Base-by-base conservation (phyloP, 2,329 filamentous ascomycete species). In the Chrysosporium keratinophilum region DNA sequence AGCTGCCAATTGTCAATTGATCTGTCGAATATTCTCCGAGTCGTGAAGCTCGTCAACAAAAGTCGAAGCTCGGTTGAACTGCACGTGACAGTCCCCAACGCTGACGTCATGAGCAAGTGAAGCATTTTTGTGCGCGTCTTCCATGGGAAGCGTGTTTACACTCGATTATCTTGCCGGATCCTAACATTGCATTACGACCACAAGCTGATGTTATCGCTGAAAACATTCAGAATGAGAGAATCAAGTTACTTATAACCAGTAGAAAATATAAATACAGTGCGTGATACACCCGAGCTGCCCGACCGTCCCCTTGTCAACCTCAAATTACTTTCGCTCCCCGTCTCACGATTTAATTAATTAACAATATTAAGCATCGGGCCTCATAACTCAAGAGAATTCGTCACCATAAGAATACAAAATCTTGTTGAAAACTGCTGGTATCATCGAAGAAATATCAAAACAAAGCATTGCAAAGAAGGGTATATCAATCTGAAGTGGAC, bases 401-500 rank as follows among this genome's bases (percentile, higher is more conserved):
- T 11, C 15, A 23, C 33, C 19, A 33, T 39, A 45, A 15, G n/a
- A 47, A 9, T n/a, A 34, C 41, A 44, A 23, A 51, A 41, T 1
- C 12, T 5, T 14, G 11, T 10, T 33, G 31, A 19, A 51, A 43
- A n/a, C n/a, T n/a, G 31, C 15, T 43, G 39, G 41, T 51, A 51
- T 50, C 48, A 50, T 43, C n/a, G 39, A 50, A 20, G 17, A 44
- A 34, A 17, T 23, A 14, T 33, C 37, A n/a, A 12, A 40, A 19
- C 28, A 11, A 33, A 34, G 33, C 23, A 34, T 46, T 15, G 31
- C 12, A 52, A 52, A 41, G 46, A 33, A 52, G 50, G 42, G 41
- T 52, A 52, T 46, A 52, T 46, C 42, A 46, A 20, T 52, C 23
- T 51, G 11, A 14, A 39, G 33, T 52, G n/a, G 2, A 20, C 12